Evolutionary conservation across 2,329 filamentous ascomycete genomes (phyloP), one percentile per base, ranked within the genome.

Genomic region (Xylariaceae sp.): DNA sequence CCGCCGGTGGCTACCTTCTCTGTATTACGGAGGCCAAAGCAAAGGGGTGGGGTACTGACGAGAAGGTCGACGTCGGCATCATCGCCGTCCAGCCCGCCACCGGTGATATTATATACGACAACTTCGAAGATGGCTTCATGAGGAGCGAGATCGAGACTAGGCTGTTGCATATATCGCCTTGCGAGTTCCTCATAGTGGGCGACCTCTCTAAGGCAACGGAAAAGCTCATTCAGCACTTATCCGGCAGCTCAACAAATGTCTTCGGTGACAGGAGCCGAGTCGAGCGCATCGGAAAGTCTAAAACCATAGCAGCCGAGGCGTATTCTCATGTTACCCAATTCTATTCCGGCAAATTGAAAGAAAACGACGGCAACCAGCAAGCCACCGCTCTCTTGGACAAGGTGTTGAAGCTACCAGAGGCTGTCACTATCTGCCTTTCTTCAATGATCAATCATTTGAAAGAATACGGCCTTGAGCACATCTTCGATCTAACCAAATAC

Each of bases 41-140:
- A 10, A 94, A 92, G 50, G 80, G 81, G 62, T 85, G 79, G 71
- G 90, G 90, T 1, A 92, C 89, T 0, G 92, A 97, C 66, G 94
- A 99, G 68, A 95, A 89, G 66, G 92, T 97, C 1, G 84, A 94
- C 52, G 86, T 97, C 21, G 94, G 94, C 1, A 83, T 99, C 54
- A 79, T 99, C 19, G 94, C 94, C 22, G 94, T 99, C 4, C 94
- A 99, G 65, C 94, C 94, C 8, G 88, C 90, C 1, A 99, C 94
- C 0, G 94, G 94, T 52, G 92, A 97, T 69, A 90, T 99, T 63
- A 87, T 97, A 52, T 95, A 96, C 65, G 94, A 99, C 66, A 85
- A 87, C 55, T 99, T 99, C 63, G 90, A 97, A 63, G 94, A 99
- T 66, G 91, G 92, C 1, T 97, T 97, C 72, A 96, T 99, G 92